These are phyloP conservation scores for Dioscorea zingiberensis DNA, from an alignment of 106 monocot genomes.

Conservation along the genomic window DNA sequence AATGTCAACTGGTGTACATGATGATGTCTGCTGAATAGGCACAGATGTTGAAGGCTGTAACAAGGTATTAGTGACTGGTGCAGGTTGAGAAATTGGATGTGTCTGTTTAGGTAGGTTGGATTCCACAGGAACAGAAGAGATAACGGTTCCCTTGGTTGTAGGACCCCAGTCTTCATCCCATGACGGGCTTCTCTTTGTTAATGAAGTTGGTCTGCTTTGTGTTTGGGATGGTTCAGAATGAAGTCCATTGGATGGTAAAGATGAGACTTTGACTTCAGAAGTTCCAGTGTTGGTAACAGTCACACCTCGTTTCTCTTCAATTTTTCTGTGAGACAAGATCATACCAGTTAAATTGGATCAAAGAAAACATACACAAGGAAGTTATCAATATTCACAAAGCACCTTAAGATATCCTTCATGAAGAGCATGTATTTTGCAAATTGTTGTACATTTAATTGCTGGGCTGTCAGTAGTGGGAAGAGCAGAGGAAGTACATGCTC, in stretches of 20 bases:
- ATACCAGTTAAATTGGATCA: not conserved
- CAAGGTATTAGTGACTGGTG: conserved; percentile 2
- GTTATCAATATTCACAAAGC: not conserved
- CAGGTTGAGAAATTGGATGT: conserved; percentile 14
- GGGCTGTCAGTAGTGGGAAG: conserved; percentile 76
- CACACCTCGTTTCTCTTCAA: conserved; percentile 94
- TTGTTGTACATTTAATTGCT: conserved; percentile 85
- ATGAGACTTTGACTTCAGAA: conserved; percentile 36
- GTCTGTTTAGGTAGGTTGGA: conserved; percentile 11
- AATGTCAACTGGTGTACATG: conserved; percentile 45
- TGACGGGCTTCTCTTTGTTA: conserved; percentile 38
- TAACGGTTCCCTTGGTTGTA: conserved; percentile 18
- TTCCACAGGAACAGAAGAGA: conserved; percentile 28
- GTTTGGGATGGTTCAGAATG: conserved; percentile 42
- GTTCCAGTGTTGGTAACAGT: conserved; percentile 51
- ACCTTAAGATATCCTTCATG: conserved; percentile 92
- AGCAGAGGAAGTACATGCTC: conserved; percentile 88
- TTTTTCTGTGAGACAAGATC: conserved; percentile 51
- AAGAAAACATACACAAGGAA: not conserved
- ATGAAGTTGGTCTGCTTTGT: conserved; percentile 11
- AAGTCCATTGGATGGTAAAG: conserved; percentile 53
- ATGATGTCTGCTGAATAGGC: conserved; percentile 20
- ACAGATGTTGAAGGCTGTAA: conserved; percentile 20
- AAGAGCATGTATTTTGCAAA: conserved; percentile 98
- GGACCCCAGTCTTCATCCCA: conserved; percentile 99